Evolutionary conservation across 2,329 filamentous ascomycete genomes (phyloP).

Genomic region (Pyrenochaeta sp.): DNA sequence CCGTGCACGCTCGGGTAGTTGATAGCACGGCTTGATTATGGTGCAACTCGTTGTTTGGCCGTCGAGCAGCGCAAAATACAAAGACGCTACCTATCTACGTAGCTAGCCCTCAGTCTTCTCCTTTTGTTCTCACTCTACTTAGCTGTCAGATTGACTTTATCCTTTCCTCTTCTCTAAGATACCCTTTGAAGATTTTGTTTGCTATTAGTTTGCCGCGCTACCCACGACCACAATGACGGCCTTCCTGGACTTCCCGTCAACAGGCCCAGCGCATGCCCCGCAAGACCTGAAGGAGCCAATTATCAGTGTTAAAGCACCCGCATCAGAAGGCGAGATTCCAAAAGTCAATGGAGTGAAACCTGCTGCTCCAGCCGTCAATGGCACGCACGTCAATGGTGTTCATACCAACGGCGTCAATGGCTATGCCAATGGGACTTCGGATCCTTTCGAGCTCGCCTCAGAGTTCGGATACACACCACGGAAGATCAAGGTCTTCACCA

Average conservation of each 20-base stretch:
- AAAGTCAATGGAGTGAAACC: slow-evolving; percentile 11
- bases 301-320: slow-evolving; percentile 2
- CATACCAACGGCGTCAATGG: slow-evolving; percentile 8
- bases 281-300: slow-evolving; percentile 3
- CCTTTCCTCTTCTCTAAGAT: too few relatives aligned
- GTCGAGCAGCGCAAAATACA: too few relatives aligned
- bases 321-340: slow-evolving; percentile 18
- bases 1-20: too few relatives aligned
- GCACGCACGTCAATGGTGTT: slow-evolving; percentile 5
- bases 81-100: too few relatives aligned
- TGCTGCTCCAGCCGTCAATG: slow-evolving; percentile 11
- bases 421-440: slow-evolving; percentile 5
- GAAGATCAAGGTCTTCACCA: slow-evolving; percentile 31
- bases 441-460: slow-evolving; percentile 26
- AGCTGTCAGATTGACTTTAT: too few relatives aligned
- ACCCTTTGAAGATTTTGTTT: too few relatives aligned
- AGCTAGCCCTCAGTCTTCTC: too few relatives aligned
- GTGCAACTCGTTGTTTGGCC: too few relatives aligned
- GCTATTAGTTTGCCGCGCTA: too few relatives aligned
- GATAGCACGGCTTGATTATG: too few relatives aligned
- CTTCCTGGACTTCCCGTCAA: slow-evolving; percentile 12
- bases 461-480: slow-evolving; percentile 25
- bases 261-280: slow-evolving; percentile 2
- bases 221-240: slow-evolving; percentile 21
- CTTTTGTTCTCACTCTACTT: too few relatives aligned